Base-by-base conservation (phyloP, 1,284 basidiomycete genomes). In the Porodaedalea pini region DNA sequence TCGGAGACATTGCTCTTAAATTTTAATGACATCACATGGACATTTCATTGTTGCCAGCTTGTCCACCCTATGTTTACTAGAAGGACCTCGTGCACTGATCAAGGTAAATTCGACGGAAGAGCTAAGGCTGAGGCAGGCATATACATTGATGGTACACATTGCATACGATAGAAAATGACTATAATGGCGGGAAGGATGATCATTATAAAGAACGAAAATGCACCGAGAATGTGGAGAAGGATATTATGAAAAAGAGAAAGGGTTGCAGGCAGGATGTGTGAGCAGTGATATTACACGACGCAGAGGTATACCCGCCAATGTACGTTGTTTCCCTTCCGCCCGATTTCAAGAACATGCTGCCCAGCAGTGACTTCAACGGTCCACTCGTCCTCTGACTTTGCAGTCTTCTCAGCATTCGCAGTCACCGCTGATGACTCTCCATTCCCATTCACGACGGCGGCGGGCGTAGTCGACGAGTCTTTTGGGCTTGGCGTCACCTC, bases 341-440 rank as follows among this genome's bases (percentile, higher is more conserved):
- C 51, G 23, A 61, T 39, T 21, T 61, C 59, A 21, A 61, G 56
- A 37, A 57, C 37, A 44, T 61, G 59, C 8, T 45, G 49, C 5
- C 59, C 59, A 4, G 43, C 25, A 34, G 39, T n/a, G 13, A 57
- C 19, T n/a, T 49, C 51, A 23, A 61, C 34, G 4, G 23, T 27
- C 59, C 59, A 61, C n/a, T 57, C 51, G 13, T 34, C 59, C n/a
- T 40, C 41, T 8, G 31, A 29, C 13, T 47, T 43, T 25, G 23
- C 32, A 23, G 23, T 13, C 43, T 31, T 57, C 25, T 45, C 39
- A 13, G 32, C 17, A 23, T 32, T 44, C 7, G 10, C 37, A 3
- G 23, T 17, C 10, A 2, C 47, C n/a, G 19, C 10, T 21, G 44
- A 29, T 25, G 29, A 2, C 17, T 47, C 25, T 2, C 21, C 23